phyloP scores from a whole-genome alignment of 2,329 filamentous ascomycete species.

The Pleochaeta shiraiana region DNA sequence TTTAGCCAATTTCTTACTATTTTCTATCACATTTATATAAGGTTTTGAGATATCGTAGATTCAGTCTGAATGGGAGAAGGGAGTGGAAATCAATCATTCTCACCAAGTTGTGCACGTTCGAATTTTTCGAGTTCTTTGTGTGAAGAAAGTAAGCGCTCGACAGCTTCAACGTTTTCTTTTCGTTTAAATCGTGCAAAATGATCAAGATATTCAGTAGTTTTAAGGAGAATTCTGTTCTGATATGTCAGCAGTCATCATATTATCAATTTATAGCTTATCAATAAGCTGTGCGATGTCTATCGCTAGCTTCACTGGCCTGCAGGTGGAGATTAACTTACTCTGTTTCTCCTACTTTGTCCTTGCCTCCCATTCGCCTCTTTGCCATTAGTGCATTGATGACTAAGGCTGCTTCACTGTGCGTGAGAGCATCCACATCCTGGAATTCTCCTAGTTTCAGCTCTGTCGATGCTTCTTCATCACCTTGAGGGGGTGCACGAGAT shows the following conservation, averaged over 20 bases:
- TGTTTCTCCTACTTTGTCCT: conserved; percentile 56
- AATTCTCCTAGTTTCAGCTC: conserved; percentile 84
- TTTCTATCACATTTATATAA: too few relatives aligned
- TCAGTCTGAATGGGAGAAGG: background rate
- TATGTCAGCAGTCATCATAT: too few relatives aligned
- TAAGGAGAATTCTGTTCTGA: conserved; percentile 49
- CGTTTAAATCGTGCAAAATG: conserved; percentile 92
- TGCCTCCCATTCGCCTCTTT: conserved; percentile 57
- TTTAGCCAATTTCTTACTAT: too few relatives aligned
- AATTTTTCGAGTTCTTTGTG: conserved; percentile 72
- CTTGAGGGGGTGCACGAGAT: conserved; percentile 42
- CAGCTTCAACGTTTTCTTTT: conserved; percentile 85
- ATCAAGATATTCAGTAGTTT: conserved; percentile 83
- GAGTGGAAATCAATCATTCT: conserved; percentile 16
- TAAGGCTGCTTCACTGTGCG: conserved; percentile 74
- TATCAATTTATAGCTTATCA: too few relatives aligned
- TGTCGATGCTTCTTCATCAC: conserved; percentile 71
- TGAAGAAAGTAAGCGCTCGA: conserved; percentile 64
- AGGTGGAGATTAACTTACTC: conserved; percentile 34
- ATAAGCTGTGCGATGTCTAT: too few relatives aligned
- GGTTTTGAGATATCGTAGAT: too few relatives aligned
- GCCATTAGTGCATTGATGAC: conserved; percentile 78
- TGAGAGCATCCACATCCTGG: conserved; percentile 74
- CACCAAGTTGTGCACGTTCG: conserved; percentile 79
- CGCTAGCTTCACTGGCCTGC: background rate